Percentiles rank a stretch among this genome's conserved stretches.
Evolutionary conservation across 1,284 basidiomycete species (phyloP).

Genomic region (Pisolithus thermaeus): DNA sequence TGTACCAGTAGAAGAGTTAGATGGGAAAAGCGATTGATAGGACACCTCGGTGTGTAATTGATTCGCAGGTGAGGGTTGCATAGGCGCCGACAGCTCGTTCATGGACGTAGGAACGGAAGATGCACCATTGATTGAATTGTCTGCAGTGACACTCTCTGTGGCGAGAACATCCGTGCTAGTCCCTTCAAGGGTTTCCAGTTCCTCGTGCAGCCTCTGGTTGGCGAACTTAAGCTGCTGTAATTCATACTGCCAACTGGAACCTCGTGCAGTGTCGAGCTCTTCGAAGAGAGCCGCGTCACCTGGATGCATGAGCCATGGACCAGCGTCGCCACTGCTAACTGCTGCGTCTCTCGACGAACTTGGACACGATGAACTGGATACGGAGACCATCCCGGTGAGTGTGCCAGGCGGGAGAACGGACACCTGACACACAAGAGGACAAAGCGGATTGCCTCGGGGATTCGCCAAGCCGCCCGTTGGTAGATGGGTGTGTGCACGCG

Average conservation of each 20-base stretch:
- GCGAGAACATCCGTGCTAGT: conserved; percentile 4
- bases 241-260: conserved; percentile 89
- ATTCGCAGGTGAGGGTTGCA: neutral
- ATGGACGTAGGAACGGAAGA: neutral
- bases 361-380: neutral
- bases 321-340: neutral
- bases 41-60: neutral
- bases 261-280: conserved; percentile 61
- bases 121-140: neutral
- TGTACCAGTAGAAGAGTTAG: neutral
- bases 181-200: conserved; percentile 53
- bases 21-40: neutral
- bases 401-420: conserved; percentile 15
- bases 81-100: too few relatives aligned
- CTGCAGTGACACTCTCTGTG: neutral
- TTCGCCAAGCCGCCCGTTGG: conserved; percentile 9
- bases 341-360: neutral
- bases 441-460: conserved; percentile 15
- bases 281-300: conserved; percentile 56
- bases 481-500: conserved; percentile 5
- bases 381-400: conserved; percentile 1
- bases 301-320: conserved; percentile 22
- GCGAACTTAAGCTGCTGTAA: conserved; percentile 77
- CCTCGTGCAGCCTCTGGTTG: conserved; percentile 69
- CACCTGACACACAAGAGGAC: conserved; percentile 30